These are phyloP conservation scores for Macrocybe gigantea DNA, from an alignment of 768 basidiomycete species.

Conservation along the genomic window DNA sequence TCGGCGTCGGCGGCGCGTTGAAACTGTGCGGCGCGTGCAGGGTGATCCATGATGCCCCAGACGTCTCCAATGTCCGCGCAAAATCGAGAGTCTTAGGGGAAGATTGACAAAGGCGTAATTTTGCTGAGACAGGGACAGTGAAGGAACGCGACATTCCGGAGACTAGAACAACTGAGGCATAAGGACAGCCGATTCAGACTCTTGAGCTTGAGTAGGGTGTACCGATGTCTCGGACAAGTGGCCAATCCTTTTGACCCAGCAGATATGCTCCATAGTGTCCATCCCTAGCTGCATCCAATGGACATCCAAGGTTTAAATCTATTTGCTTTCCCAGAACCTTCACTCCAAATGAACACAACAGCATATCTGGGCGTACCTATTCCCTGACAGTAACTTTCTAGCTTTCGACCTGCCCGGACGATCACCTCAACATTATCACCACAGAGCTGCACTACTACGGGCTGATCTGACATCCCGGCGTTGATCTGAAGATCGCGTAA, in stretches of 20 bases:
- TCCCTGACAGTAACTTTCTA: conserved; percentile 59
- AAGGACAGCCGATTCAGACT: background rate
- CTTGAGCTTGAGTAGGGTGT: conserved; percentile 8
- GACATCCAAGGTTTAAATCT: conserved; percentile 84
- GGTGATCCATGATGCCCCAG: conserved; percentile 65
- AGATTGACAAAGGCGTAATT: conserved; percentile 57
- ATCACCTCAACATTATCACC: conserved; percentile 64
- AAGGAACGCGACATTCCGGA: conserved; percentile 59
- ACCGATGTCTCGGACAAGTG: conserved; percentile 61
- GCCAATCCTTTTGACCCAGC: conserved; percentile 70
- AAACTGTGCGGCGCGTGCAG: conserved; percentile 72
- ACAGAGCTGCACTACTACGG: conserved; percentile 68
- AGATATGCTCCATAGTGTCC: conserved; percentile 73
- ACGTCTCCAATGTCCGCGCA: conserved; percentile 51
- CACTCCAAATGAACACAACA: background rate
- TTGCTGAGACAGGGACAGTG: conserved; percentile 58
- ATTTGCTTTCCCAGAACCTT: conserved; percentile 5
- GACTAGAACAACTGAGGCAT: conserved; percentile 32
- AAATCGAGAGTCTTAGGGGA: conserved; percentile 47
- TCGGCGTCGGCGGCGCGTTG: conserved; percentile 61
- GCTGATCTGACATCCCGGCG: conserved; percentile 24
- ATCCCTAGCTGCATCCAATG: conserved; percentile 61
- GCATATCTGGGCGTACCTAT: conserved; percentile 45
- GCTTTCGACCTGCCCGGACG: conserved; percentile 51
- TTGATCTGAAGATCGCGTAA: conserved; percentile 44